These are phyloP conservation scores for Penicillium aurantiogriseum DNA, from an alignment of 2,329 filamentous ascomycete genomes.

Conservation along the genomic window DNA sequence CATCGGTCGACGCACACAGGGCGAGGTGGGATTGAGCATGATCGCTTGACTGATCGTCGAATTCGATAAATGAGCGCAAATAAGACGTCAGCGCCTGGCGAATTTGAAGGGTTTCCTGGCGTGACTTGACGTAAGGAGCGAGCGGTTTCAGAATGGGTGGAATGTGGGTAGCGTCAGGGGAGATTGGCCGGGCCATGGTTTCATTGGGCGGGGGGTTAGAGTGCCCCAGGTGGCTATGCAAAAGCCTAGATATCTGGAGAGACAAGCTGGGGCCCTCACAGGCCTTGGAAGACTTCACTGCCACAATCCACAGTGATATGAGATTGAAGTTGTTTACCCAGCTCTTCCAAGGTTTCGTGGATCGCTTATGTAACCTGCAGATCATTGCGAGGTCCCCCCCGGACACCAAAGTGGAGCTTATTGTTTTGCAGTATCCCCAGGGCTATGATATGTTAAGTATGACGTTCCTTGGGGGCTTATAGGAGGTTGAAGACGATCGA, in stretches of 20 bases:
- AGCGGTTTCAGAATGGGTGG: conserved; percentile 37
- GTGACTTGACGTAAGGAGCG: conserved; percentile 40
- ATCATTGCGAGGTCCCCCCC: neutral
- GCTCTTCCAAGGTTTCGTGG: neutral
- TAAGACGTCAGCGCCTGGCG: conserved; percentile 41
- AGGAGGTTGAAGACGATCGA: neutral
- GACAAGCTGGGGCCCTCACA: neutral
- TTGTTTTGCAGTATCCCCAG: neutral
- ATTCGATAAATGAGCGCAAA: conserved; percentile 38
- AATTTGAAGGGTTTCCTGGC: conserved; percentile 41
- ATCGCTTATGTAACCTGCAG: conserved; percentile 20
- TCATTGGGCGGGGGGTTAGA: conserved; percentile 13
- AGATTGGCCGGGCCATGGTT: conserved; percentile 27
- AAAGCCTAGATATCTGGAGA: neutral
- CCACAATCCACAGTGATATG: neutral
- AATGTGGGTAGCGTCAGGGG: conserved; percentile 27
- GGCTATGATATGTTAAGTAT: neutral
- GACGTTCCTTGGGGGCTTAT: neutral
- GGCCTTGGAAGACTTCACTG: conserved; percentile 1
- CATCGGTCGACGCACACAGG: conserved; percentile 35
- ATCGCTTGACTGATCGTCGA: conserved; percentile 27
- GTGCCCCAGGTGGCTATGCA: neutral
- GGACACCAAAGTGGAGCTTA: conserved; percentile 1
- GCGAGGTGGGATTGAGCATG: conserved; percentile 34
- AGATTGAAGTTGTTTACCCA: conserved; percentile 7